phyloP scores from a whole-genome alignment of 768 basidiomycete genomes.

The Termitomyces sp. region DNA sequence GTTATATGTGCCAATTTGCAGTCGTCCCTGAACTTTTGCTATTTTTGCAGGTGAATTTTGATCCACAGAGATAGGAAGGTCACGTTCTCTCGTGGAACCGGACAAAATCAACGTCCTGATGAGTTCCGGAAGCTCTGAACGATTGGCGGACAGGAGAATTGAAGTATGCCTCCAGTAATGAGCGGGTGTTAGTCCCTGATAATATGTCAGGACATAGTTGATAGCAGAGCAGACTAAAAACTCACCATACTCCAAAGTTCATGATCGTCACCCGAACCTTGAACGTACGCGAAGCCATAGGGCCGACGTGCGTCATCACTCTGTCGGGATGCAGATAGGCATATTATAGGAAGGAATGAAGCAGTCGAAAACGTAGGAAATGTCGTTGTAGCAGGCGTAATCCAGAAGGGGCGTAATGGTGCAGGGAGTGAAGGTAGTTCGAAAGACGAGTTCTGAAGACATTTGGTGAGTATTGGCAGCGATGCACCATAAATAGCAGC shows the following conservation, averaged over 20 bases:
- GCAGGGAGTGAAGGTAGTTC: slow-evolving; percentile 47
- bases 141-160: slow-evolving; percentile 20
- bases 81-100: background rate
- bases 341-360: slow-evolving; percentile 68
- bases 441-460: slow-evolving; percentile 64
- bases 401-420: slow-evolving; percentile 85
- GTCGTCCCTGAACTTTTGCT: slow-evolving; percentile 7
- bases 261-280: slow-evolving; percentile 94
- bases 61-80: slow-evolving; percentile 26
- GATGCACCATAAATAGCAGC: background rate
- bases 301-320: slow-evolving; percentile 53
- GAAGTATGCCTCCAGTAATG: slow-evolving; percentile 10
- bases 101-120: slow-evolving; percentile 27
- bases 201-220: background rate
- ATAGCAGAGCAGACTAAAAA: background rate
- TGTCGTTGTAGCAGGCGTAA: slow-evolving; percentile 63
- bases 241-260: slow-evolving; percentile 81
- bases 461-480: background rate
- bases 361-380: slow-evolving; percentile 36
- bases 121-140: slow-evolving; percentile 44
- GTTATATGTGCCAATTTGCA: slow-evolving; percentile 9
- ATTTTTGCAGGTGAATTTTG: slow-evolving; percentile 16
- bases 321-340: slow-evolving; percentile 80
- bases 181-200: slow-evolving; percentile 8
- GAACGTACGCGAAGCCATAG: slow-evolving; percentile 80